These are phyloP conservation scores for Pichia manshurica DNA, from an alignment of 805 yeast genomes.

Conservation along the genomic window DNA sequence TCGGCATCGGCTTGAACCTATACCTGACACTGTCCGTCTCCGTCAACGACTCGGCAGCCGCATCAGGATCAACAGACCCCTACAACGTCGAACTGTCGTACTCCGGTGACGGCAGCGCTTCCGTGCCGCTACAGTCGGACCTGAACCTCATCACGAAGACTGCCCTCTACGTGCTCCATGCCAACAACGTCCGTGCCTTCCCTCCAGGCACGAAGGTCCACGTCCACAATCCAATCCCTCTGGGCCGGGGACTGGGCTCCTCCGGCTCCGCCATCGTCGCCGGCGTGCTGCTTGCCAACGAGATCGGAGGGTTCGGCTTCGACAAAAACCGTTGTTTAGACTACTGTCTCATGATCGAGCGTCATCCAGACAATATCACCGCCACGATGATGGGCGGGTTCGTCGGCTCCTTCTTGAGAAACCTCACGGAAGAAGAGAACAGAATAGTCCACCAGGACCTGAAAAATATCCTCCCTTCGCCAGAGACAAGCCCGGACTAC, in stretches of 20 bases:
- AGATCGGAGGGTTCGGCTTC: slow-evolving; percentile 67
- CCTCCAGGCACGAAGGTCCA: slow-evolving; percentile 79
- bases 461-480: slow-evolving; percentile 66
- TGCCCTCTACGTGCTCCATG: slow-evolving; percentile 84
- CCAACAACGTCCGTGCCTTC: slow-evolving; percentile 68
- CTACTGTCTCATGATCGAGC: slow-evolving; percentile 92
- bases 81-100: slow-evolving; percentile 66
- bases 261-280: slow-evolving; percentile 98
- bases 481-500: slow-evolving; percentile 39
- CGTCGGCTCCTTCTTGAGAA: slow-evolving; percentile 90
- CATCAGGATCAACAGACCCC: slow-evolving; percentile 49
- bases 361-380: slow-evolving; percentile 97
- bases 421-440: slow-evolving; percentile 63
- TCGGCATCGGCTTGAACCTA: slow-evolving; percentile 83
- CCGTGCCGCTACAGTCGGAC: slow-evolving; percentile 73
- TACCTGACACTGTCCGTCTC: slow-evolving; percentile 65
- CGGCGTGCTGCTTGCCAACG: slow-evolving; percentile 87
- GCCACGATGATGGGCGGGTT: slow-evolving; percentile 99
- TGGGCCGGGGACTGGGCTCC: slow-evolving; percentile 96
- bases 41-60: slow-evolving; percentile 45
- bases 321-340: slow-evolving; percentile 82
- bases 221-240: slow-evolving; percentile 86
- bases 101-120: slow-evolving; percentile 68
- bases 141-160: slow-evolving; percentile 86
- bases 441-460: slow-evolving; percentile 78